phyloP scores from a whole-genome alignment of 306 rosid species.

The Lathyrus aphaca region DNA sequence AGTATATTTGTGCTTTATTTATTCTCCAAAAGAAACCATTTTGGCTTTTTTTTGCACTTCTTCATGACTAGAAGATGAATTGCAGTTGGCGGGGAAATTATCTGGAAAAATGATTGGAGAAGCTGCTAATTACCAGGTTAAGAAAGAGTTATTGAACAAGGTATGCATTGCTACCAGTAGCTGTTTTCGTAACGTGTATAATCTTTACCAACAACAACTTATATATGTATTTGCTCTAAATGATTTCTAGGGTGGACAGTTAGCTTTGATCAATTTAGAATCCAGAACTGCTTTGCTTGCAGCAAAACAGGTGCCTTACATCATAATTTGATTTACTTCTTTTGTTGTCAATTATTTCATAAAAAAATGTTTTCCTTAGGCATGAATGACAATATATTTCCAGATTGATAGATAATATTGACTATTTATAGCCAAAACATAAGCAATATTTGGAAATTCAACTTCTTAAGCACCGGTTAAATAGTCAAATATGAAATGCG shows the following conservation, averaged over 20 bases:
- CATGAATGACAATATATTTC: constrained; percentile 20
- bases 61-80: constrained; percentile 40
- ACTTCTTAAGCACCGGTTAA: constrained; percentile 26
- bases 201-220: constrained; percentile 35
- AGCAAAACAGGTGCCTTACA: constrained; percentile 72
- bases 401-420: background rate
- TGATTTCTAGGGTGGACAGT: constrained; percentile 83
- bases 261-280: constrained; percentile 78
- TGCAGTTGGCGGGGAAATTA: constrained; percentile 70
- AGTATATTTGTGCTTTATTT: constrained; percentile 32
- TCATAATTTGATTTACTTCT: constrained; percentile 29
- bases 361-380: constrained; percentile 15
- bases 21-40: constrained; percentile 27
- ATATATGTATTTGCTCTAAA: constrained; percentile 36
- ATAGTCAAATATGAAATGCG: constrained; percentile 21
- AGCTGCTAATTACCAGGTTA: constrained; percentile 91
- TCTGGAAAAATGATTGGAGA: constrained; percentile 79
- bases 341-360: constrained; percentile 20
- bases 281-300: constrained; percentile 88
- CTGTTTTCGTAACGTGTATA: constrained; percentile 28
- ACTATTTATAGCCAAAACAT: constrained; percentile 15
- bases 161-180: constrained; percentile 41
- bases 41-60: background rate
- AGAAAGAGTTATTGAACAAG: constrained; percentile 80
- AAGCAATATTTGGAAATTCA: constrained; percentile 20